phyloP scores from a whole-genome alignment of 2,329 filamentous ascomycete species.

The Calonectria henricotiae region DNA sequence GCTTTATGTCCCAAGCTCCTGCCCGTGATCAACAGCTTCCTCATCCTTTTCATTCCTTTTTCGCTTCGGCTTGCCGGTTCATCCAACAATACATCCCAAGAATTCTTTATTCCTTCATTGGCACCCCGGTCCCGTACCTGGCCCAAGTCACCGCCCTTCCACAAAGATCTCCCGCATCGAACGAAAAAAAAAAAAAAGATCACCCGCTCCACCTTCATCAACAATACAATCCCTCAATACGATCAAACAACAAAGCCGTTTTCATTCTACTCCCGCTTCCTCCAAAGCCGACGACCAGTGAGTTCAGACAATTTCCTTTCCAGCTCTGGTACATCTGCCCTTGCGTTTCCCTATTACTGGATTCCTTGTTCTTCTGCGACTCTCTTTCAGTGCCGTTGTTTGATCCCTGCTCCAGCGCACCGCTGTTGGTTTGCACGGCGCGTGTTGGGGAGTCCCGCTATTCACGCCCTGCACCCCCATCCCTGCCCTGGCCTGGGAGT shows the following conservation, averaged over 20 bases:
- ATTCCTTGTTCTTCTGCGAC: constrained; percentile 39
- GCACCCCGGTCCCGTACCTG: constrained; percentile 47
- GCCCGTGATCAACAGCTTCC: constrained; percentile 48
- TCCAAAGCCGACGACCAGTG: constrained; percentile 28
- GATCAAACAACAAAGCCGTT: constrained; percentile 5
- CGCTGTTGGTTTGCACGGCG: constrained; percentile 44
- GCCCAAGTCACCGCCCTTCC: constrained; percentile 48
- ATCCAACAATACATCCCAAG: constrained; percentile 39
- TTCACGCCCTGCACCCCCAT: constrained; percentile 37
- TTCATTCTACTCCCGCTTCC: neutral
- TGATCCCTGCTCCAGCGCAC: constrained; percentile 39
- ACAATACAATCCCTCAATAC: constrained; percentile 23
- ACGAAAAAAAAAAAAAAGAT: constrained; percentile 47
- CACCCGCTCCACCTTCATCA: constrained; percentile 39
- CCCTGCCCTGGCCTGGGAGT: constrained; percentile 44
- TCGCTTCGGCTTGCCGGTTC: constrained; percentile 36
- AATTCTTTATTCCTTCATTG: constrained; percentile 35
- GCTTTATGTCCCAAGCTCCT: constrained; percentile 51
- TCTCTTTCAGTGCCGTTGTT: constrained; percentile 34
- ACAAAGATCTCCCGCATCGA: constrained; percentile 52
- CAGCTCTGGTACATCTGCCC: constrained; percentile 14
- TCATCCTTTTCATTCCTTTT: constrained; percentile 36
- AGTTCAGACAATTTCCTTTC: constrained; percentile 24
- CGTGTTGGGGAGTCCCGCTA: constrained; percentile 38
- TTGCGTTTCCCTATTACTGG: constrained; percentile 24